phyloP scores from a whole-genome alignment of 768 basidiomycete genomes.

The Tylopilus plumbeoviolaceoides region DNA sequence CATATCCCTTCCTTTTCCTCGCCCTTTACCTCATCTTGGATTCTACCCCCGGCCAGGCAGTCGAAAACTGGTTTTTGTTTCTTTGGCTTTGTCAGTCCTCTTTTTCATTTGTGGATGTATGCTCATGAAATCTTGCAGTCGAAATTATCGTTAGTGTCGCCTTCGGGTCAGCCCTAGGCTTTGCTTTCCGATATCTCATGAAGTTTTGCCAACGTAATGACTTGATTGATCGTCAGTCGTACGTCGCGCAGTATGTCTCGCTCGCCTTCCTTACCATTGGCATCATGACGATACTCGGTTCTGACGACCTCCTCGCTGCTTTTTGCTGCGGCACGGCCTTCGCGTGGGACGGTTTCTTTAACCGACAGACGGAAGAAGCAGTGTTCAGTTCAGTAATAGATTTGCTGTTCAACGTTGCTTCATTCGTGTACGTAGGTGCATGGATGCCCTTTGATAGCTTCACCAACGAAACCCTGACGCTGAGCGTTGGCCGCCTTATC shows the following conservation, averaged over 20 bases:
- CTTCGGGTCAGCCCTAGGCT: constrained; percentile 74
- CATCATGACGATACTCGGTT: constrained; percentile 77
- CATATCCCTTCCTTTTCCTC: constrained; percentile 90
- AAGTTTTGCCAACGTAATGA: constrained; percentile 84
- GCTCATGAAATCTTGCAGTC: constrained; percentile 42
- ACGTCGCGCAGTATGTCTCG: constrained; percentile 87
- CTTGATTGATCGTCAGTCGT: constrained; percentile 91
- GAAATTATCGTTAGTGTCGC: constrained; percentile 72
- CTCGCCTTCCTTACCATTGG: constrained; percentile 84
- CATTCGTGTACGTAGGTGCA: constrained; percentile 94
- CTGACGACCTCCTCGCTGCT: constrained; percentile 91
- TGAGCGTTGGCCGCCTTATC: constrained; percentile 81
- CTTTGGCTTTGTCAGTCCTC: constrained; percentile 78
- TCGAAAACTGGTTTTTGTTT: constrained; percentile 83
- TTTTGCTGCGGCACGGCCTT: constrained; percentile 96
- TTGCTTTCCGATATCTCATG: constrained; percentile 83
- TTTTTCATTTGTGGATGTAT: not conserved
- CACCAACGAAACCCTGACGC: constrained; percentile 55
- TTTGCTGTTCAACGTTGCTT: constrained; percentile 90
- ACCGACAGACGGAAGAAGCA: constrained; percentile 89
- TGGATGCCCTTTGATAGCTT: constrained; percentile 94
- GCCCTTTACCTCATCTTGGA: constrained; percentile 85
- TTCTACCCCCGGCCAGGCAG: constrained; percentile 51
- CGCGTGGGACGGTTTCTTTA: constrained; percentile 95
- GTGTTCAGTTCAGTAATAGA: constrained; percentile 97